Evolutionary conservation across 805 yeast genomes (phyloP).

Genomic region (Clavispora carvajalis): DNA sequence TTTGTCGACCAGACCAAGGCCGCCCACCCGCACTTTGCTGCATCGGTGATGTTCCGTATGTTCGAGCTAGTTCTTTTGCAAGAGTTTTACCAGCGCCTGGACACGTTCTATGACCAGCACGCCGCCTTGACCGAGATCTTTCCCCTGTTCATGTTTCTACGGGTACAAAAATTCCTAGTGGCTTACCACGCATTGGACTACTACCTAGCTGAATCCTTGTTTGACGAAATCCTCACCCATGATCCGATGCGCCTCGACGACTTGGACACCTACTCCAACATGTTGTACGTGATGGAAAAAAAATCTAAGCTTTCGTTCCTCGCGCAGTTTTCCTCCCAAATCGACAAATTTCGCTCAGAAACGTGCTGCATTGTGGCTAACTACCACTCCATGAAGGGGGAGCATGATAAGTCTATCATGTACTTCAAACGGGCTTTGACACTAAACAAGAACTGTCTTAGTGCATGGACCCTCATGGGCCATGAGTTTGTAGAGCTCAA

Average conservation of each 20-base stretch:
- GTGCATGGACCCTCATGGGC: constrained; percentile 98
- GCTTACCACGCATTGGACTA: constrained; percentile 85
- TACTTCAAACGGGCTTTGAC: constrained; percentile 87
- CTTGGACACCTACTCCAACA: constrained; percentile 89
- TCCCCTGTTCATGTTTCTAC: constrained; percentile 70
- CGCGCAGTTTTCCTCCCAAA: constrained; percentile 77
- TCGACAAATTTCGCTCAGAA: constrained; percentile 87
- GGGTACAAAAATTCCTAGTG: constrained; percentile 76
- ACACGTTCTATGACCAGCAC: constrained; percentile 45
- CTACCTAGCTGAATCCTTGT: constrained; percentile 67
- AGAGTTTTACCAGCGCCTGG: constrained; percentile 70
- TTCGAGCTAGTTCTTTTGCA: constrained; percentile 68
- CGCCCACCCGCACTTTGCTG: constrained; percentile 27
- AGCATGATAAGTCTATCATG: constrained; percentile 92
- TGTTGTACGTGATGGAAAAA: constrained; percentile 90
- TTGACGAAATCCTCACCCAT: constrained; percentile 62
- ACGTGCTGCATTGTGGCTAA: constrained; percentile 93
- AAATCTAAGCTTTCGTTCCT: constrained; percentile 75
- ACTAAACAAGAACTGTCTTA: constrained; percentile 69
- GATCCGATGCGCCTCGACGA: constrained; percentile 91
- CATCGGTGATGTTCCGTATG: constrained; percentile 38
- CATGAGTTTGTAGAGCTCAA: constrained; percentile 96
- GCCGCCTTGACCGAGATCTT: constrained; percentile 47
- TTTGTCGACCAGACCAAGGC: constrained; percentile 34
- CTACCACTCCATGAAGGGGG: constrained; percentile 84